phyloP scores from a whole-genome alignment of 176 grass and related monocot genomes.

The Carex myosuroides region DNA sequence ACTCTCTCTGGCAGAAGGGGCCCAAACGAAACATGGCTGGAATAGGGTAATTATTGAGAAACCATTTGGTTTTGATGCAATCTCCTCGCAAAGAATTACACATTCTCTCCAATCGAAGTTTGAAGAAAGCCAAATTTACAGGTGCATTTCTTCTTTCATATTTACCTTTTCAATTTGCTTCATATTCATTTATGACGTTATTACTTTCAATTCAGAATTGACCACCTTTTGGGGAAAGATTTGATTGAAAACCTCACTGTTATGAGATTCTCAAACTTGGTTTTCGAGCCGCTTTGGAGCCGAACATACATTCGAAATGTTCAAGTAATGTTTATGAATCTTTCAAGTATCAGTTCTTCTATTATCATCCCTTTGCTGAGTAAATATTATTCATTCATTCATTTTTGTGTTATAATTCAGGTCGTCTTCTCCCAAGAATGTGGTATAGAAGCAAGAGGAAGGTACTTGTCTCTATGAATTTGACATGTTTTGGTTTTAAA shows the following conservation, averaged over 20 bases:
- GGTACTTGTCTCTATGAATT: constrained; percentile 22
- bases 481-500: background rate
- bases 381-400: constrained; percentile 12
- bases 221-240: constrained; percentile 92
- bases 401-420: constrained; percentile 32
- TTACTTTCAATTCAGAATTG: constrained; percentile 46
- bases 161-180: constrained; percentile 1
- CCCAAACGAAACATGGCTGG: constrained; percentile 65
- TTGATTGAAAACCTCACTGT: constrained; percentile 94
- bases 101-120: constrained; percentile 65
- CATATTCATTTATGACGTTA: background rate
- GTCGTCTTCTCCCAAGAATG: constrained; percentile 93
- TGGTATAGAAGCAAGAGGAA: constrained; percentile 65
- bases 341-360: background rate
- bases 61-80: constrained; percentile 86
- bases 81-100: constrained; percentile 56
- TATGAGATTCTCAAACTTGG: constrained; percentile 93
- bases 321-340: constrained; percentile 45
- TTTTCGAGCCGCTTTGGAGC: constrained; percentile 95
- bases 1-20: constrained; percentile 53
- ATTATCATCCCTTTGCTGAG: constrained; percentile 4
- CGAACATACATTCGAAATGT: constrained; percentile 80
- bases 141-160: constrained; percentile 37
- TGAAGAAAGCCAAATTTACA: constrained; percentile 87
- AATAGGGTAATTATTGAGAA: constrained; percentile 98